Evolutionary conservation across 345 rosid species (phyloP).

Genomic region (Acer yangbiense): DNA sequence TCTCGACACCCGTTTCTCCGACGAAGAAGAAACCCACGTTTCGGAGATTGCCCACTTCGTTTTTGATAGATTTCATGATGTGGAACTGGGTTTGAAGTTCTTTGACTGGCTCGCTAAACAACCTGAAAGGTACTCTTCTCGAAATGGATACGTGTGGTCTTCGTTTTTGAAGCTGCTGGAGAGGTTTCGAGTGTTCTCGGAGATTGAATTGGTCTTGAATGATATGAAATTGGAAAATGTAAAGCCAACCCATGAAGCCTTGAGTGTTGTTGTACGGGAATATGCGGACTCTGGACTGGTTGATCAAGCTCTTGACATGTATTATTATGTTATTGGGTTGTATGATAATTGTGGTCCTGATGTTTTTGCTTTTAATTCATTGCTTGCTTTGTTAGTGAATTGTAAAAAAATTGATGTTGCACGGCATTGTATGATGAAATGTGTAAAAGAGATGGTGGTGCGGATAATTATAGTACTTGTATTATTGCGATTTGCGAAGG

Average conservation of each 20-base stretch:
- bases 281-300: conserved; percentile 57
- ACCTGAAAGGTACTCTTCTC: conserved; percentile 23
- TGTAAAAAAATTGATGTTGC: too few relatives aligned
- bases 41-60: conserved; percentile 64
- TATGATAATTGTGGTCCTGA: conserved; percentile 48
- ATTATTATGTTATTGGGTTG: conserved; percentile 30
- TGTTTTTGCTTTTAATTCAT: conserved; percentile 61
- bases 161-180: conserved; percentile 76
- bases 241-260: conserved; percentile 56
- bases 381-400: too few relatives aligned
- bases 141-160: conserved; percentile 63
- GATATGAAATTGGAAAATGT: conserved; percentile 45
- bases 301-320: conserved; percentile 59
- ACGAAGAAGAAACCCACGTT: conserved; percentile 34
- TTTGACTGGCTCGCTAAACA: conserved; percentile 54
- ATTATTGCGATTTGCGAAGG: too few relatives aligned
- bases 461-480: too few relatives aligned
- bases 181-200: conserved; percentile 46
- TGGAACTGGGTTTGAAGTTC: conserved; percentile 58
- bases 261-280: conserved; percentile 51
- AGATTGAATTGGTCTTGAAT: conserved; percentile 47
- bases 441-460: too few relatives aligned
- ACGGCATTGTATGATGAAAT: too few relatives aligned
- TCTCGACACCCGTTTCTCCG: conserved; percentile 42
- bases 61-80: conserved; percentile 64